These are phyloP conservation scores for Saitozyma sp. DNA, from an alignment of 768 basidiomycete species.

Conservation along the genomic window DNA sequence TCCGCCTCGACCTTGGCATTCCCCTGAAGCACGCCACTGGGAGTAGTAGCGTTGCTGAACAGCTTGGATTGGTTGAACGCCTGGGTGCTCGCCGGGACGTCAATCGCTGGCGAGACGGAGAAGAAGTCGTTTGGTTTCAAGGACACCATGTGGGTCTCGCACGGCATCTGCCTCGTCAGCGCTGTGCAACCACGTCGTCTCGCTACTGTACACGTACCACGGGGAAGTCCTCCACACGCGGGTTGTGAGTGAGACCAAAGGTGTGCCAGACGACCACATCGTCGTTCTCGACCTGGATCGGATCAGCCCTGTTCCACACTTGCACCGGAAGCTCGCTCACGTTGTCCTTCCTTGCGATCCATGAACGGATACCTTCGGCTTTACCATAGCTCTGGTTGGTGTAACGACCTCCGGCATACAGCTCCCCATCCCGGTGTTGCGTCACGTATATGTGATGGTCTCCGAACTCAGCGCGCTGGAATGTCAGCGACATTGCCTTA, in stretches of 20 bases:
- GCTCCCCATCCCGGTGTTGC: constrained; percentile 31
- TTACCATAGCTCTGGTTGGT: constrained; percentile 41
- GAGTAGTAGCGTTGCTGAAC: no score
- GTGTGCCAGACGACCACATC: constrained; percentile 42
- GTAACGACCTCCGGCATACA: constrained; percentile 34
- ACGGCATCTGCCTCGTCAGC: constrained; percentile 21
- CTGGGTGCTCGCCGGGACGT: constrained; percentile 35
- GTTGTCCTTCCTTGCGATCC: constrained; percentile 33
- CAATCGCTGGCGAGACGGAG: constrained; percentile 29
- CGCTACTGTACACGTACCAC: constrained; percentile 25
- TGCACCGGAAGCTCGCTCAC: constrained; percentile 15
- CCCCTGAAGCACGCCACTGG: no score
- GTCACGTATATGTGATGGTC: no score
- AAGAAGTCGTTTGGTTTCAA: constrained; percentile 44
- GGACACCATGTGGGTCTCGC: constrained; percentile 29
- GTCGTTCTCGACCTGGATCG: background rate
- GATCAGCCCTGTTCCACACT: constrained; percentile 6
- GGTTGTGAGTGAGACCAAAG: constrained; percentile 47
- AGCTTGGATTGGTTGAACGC: constrained; percentile 22
- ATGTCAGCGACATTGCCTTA: no score
- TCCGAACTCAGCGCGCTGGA: no score
- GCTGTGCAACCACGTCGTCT: background rate
- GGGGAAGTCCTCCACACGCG: constrained; percentile 44
- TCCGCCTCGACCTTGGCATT: no score
- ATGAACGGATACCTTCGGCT: constrained; percentile 30